These are phyloP conservation scores for Globisporangium alternatum DNA, from an alignment of 352 stramenopile genomes.

Conservation along the genomic window DNA sequence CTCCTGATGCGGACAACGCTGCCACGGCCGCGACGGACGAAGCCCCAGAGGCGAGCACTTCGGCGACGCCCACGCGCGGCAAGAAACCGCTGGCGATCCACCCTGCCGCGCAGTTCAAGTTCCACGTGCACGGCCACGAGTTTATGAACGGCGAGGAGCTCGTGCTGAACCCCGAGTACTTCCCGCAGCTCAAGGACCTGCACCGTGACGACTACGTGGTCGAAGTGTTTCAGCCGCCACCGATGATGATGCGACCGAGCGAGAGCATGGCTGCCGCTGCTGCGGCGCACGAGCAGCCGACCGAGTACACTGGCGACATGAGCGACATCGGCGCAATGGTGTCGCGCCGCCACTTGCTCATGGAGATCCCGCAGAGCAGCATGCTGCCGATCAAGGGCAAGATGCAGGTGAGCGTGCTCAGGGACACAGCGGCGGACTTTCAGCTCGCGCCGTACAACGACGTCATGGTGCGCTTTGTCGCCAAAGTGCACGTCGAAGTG, in stretches of 20 bases:
- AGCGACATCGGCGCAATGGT: conserved; percentile 9
- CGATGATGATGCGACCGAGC: conserved; percentile 8
- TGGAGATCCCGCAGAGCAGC: conserved; percentile 72
- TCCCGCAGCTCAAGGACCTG: conserved; percentile 71
- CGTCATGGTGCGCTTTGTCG: conserved; percentile 78
- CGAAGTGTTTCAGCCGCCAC: conserved; percentile 67
- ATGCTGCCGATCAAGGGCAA: conserved; percentile 69
- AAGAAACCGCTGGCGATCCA: conserved; percentile 51
- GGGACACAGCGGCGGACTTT: conserved; percentile 73
- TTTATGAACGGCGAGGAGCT: conserved; percentile 82
- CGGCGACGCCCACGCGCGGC: conserved; percentile 2
- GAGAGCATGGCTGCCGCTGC: conserved; percentile 2
- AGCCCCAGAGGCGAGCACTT: background rate
- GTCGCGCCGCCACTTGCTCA: conserved; percentile 65
- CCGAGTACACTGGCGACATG: conserved; percentile 17
- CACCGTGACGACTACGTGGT: conserved; percentile 73
- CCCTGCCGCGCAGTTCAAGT: conserved; percentile 62
- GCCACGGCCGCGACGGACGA: background rate
- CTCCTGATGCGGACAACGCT: background rate
- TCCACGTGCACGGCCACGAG: conserved; percentile 81
- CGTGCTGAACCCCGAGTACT: conserved; percentile 77
- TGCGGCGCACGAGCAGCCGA: conserved; percentile 13
- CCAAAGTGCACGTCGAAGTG: conserved; percentile 70
- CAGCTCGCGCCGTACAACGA: conserved; percentile 75
- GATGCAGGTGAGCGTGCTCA: conserved; percentile 79